Evolutionary conservation across 2,329 filamentous ascomycete species (phyloP).

Genomic region (Cercospora sp.): DNA sequence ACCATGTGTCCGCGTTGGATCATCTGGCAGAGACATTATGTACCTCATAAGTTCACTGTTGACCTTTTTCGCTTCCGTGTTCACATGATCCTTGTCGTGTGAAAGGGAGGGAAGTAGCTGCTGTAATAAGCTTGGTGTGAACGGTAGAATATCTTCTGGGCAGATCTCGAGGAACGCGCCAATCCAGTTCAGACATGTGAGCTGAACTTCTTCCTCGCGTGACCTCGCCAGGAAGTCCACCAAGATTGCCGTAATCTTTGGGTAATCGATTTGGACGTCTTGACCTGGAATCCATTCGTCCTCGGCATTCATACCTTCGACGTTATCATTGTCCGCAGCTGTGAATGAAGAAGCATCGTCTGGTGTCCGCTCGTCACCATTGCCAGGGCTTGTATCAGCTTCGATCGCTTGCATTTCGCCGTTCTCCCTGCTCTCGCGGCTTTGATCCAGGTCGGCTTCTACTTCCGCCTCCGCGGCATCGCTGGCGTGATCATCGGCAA

Average conservation of each 20-base stretch:
- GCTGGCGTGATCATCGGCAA: slow-evolving; percentile 13
- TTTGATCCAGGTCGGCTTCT: slow-evolving; percentile 24
- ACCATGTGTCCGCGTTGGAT: slow-evolving; percentile 42
- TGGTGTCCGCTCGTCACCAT: slow-evolving; percentile 52
- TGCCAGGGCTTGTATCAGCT: slow-evolving; percentile 8
- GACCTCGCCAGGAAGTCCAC: slow-evolving; percentile 85
- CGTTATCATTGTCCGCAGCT: slow-evolving; percentile 55
- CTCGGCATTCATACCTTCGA: slow-evolving; percentile 54
- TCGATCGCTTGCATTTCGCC: slow-evolving; percentile 22
- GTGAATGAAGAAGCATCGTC: slow-evolving; percentile 55
- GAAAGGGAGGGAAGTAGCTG: slow-evolving; percentile 93
- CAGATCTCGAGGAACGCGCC: slow-evolving; percentile 96
- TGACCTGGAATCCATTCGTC: slow-evolving; percentile 98
- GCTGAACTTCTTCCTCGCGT: slow-evolving; percentile 82
- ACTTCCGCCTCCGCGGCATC: slow-evolving; percentile 16
- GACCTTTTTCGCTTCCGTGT: slow-evolving; percentile 82
- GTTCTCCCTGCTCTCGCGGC: slow-evolving; percentile 27
- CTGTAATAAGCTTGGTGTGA: slow-evolving; percentile 87
- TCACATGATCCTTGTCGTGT: slow-evolving; percentile 84
- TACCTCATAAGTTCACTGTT: slow-evolving; percentile 92
- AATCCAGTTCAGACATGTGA: slow-evolving; percentile 92
- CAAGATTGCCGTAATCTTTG: slow-evolving; percentile 86
- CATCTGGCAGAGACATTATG: slow-evolving; percentile 82
- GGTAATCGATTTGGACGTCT: slow-evolving; percentile 91
- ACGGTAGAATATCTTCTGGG: slow-evolving; percentile 91